Conservation (phyloP, 768 basidiomycete genomes). For the Mycena floridula region DNA sequence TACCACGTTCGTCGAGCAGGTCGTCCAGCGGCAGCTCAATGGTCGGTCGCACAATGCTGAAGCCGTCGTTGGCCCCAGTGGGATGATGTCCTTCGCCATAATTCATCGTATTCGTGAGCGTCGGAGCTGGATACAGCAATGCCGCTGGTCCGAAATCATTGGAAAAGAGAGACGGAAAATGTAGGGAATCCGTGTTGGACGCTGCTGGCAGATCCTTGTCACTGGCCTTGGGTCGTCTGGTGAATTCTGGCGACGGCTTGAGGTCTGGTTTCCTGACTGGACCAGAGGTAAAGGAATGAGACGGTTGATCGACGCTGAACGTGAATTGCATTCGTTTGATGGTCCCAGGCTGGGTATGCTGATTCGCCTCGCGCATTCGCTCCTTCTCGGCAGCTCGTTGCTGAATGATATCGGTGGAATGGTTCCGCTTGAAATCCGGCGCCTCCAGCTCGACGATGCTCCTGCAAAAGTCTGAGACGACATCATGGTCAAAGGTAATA, state of each 20-base stretch:
- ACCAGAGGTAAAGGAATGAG: too few relatives aligned
- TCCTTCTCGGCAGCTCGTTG: conserved; percentile 80
- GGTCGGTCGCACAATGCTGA: too few relatives aligned
- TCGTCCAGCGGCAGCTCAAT: too few relatives aligned
- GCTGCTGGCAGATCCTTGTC: too few relatives aligned
- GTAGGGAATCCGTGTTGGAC: too few relatives aligned
- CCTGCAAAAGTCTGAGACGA: conserved; percentile 35
- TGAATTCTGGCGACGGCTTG: conserved; percentile 61
- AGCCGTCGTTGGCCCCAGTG: conserved; percentile 32
- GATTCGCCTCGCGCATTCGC: conserved; percentile 65
- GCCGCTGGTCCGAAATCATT: too few relatives aligned
- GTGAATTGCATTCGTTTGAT: conserved; percentile 91
- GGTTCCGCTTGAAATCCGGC: conserved; percentile 74
- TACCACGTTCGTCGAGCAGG: conserved; percentile 60
- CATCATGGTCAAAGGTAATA: conserved; percentile 5
- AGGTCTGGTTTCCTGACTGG: conserved; percentile 67
- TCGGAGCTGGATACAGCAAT: too few relatives aligned
- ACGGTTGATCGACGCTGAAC: conserved; percentile 72
- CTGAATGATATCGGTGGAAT: conserved; percentile 70
- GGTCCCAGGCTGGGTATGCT: conserved; percentile 63
- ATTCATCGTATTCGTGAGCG: conserved; percentile 59
- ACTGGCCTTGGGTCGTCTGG: too few relatives aligned
- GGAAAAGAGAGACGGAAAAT: too few relatives aligned
- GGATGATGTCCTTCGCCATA: conserved; percentile 71
- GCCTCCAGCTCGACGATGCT: conserved; percentile 83